phyloP scores from a whole-genome alignment of 2,329 filamentous ascomycete genomes.

The Biscogniauxia mediterranea region DNA sequence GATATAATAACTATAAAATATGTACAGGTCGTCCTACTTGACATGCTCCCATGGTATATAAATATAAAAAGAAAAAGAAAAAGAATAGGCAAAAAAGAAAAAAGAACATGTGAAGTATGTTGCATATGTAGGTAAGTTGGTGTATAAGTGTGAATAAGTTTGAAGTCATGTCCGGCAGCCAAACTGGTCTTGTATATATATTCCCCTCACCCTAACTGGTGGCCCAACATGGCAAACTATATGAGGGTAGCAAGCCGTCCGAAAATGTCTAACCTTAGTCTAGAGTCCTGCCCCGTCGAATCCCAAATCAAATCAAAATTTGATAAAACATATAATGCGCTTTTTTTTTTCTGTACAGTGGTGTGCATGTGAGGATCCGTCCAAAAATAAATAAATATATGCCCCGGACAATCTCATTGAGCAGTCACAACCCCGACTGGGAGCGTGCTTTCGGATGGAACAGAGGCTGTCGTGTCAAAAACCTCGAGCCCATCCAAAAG shows the following conservation, averaged over 20 bases:
- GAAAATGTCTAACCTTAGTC: conserved; percentile 17
- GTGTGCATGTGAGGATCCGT: conserved; percentile 12
- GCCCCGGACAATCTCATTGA: conserved; percentile 4
- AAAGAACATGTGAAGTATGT: no score
- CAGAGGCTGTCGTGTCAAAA: background rate
- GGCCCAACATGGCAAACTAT: background rate
- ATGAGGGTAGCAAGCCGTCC: conserved; percentile 16
- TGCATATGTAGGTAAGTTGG: no score
- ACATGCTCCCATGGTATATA: background rate
- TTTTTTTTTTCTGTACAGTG: conserved; percentile 27
- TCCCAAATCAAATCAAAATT: conserved; percentile 13
- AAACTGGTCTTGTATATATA: background rate
- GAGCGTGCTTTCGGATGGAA: conserved; percentile 13
- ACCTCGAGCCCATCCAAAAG: conserved; percentile 16
- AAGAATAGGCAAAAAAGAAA: no score
- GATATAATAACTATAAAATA: background rate
- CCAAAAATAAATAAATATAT: conserved; percentile 6
- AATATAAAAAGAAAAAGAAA: background rate
- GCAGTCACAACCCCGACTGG: conserved; percentile 8
- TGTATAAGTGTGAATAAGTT: background rate
- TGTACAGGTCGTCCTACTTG: background rate
- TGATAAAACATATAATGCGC: conserved; percentile 17
- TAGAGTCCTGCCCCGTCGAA: conserved; percentile 15
- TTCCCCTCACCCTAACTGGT: background rate
- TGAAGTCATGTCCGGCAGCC: background rate